Conservation (phyloP, 768 basidiomycete species). For the Boletus rubescentipes region DNA sequence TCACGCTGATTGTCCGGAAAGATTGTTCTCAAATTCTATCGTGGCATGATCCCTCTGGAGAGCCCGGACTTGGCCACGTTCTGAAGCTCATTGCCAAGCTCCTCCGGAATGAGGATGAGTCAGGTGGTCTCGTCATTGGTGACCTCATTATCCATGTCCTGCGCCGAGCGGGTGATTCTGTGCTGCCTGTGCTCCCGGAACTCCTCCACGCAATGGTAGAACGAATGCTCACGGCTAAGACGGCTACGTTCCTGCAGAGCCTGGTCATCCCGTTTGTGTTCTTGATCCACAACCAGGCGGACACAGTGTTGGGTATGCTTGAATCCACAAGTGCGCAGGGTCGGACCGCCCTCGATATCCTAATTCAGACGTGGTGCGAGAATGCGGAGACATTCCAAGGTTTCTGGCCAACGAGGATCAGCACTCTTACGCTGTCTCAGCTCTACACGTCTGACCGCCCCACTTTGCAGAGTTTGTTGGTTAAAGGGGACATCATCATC, state of each 20-base stretch:
- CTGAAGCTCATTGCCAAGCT: conserved; percentile 76
- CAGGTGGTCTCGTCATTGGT: conserved; percentile 89
- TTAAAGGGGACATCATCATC: conserved; percentile 92
- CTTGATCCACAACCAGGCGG: conserved; percentile 83
- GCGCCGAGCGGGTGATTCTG: conserved; percentile 73
- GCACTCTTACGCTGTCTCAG: conserved; percentile 76
- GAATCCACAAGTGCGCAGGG: conserved; percentile 63
- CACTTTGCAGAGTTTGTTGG: conserved; percentile 62
- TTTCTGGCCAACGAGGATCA: conserved; percentile 88
- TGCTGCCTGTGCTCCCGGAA: conserved; percentile 84
- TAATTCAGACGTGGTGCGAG: conserved; percentile 94
- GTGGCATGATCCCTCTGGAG: conserved; percentile 68
- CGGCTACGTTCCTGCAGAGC: conserved; percentile 91
- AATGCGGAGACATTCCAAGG: conserved; percentile 94
- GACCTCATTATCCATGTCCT: conserved; percentile 94
- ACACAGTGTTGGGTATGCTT: conserved; percentile 74
- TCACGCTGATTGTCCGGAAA: conserved; percentile 85
- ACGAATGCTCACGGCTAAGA: conserved; percentile 82
- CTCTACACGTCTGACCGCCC: conserved; percentile 68
- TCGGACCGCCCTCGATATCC: conserved; percentile 73
- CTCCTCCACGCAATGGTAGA: conserved; percentile 80
- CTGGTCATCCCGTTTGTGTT: conserved; percentile 93
- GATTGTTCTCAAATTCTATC: conserved; percentile 77
- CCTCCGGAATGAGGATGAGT: conserved; percentile 80
- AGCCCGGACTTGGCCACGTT: conserved; percentile 73